Percentiles rank a stretch among this genome's conserved stretches.
These are phyloP conservation scores for Ophiocordyceps sinensis DNA, from an alignment of 2,329 filamentous ascomycete genomes.

Conservation along the genomic window DNA sequence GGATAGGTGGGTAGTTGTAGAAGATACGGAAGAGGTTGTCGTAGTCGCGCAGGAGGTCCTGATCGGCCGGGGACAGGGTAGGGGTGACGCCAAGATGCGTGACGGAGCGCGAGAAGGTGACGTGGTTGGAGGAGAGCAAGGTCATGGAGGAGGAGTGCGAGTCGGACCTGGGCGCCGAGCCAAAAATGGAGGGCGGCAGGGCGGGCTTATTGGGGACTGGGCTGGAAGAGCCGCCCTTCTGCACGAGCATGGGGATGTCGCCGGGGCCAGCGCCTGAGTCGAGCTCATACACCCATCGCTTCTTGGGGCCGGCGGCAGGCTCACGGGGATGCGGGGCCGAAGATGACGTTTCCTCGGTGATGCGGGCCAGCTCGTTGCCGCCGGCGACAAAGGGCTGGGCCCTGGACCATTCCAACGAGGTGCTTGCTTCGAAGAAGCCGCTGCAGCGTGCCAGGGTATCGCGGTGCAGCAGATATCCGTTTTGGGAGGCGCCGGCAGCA, in stretches of 20 bases:
- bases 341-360: conserved; percentile 28
- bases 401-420: conserved; percentile 58
- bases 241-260: conserved; percentile 78
- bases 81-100: conserved; percentile 51
- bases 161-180: conserved; percentile 32
- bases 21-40: conserved; percentile 92
- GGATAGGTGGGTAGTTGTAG: conserved; percentile 76
- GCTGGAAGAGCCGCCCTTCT: conserved; percentile 42
- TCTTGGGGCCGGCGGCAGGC: conserved; percentile 14
- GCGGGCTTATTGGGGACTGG: conserved; percentile 4
- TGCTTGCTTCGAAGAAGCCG: conserved; percentile 83
- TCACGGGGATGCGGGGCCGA: conserved; percentile 9
- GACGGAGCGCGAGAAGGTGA: conserved; percentile 70
- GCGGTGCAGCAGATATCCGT: conserved; percentile 74
- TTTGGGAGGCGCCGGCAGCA: conserved; percentile 45
- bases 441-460: conserved; percentile 82
- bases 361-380: conserved; percentile 35
- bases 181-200: conserved; percentile 18
- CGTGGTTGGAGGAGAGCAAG: conserved; percentile 16
- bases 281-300: conserved; percentile 76
- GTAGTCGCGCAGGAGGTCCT: conserved; percentile 78
- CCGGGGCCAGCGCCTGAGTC: conserved; percentile 59
- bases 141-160: conserved; percentile 36
- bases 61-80: conserved; percentile 40
- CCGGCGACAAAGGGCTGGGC: conserved; percentile 12